These are phyloP conservation scores for Boletus edulis DNA, from an alignment of 768 basidiomycete genomes.

Conservation along the genomic window DNA sequence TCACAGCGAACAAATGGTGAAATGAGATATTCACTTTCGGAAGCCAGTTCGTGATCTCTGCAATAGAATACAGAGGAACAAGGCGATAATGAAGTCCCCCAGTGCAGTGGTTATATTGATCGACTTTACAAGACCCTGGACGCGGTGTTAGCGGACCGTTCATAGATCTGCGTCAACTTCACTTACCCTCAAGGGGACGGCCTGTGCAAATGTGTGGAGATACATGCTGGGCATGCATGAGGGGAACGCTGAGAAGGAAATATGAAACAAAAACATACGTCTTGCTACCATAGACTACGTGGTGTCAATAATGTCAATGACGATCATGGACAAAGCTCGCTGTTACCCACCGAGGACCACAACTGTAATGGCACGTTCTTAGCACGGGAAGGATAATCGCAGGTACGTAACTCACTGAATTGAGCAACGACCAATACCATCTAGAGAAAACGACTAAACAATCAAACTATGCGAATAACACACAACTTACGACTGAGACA, in stretches of 20 bases:
- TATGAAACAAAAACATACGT: constrained; percentile 29
- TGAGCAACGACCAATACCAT: constrained; percentile 36
- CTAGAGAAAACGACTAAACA: constrained; percentile 20
- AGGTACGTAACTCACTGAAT: constrained; percentile 28
- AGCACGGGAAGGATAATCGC: neutral
- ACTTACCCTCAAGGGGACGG: constrained; percentile 38
- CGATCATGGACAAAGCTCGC: neutral
- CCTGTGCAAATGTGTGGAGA: constrained; percentile 38
- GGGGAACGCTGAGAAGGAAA: neutral
- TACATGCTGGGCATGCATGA: constrained; percentile 34
- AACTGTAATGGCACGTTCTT: constrained; percentile 16
- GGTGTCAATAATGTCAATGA: constrained; percentile 1
- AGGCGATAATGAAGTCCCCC: constrained; percentile 49
- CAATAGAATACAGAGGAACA: constrained; percentile 44
- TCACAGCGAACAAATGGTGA: neutral
- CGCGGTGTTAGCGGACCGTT: neutral
- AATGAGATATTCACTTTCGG: constrained; percentile 29
- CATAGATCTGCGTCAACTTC: neutral
- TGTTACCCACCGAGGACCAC: constrained; percentile 32
- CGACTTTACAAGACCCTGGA: constrained; percentile 41
- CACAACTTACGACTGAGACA: constrained; percentile 25
- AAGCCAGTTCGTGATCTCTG: constrained; percentile 52
- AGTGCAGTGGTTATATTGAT: constrained; percentile 50
- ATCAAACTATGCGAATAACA: neutral
- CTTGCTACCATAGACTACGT: constrained; percentile 34